Evolutionary conservation across 208 protist genomes (phyloP).

Genomic region (Wallacemonas rigidus): DNA sequence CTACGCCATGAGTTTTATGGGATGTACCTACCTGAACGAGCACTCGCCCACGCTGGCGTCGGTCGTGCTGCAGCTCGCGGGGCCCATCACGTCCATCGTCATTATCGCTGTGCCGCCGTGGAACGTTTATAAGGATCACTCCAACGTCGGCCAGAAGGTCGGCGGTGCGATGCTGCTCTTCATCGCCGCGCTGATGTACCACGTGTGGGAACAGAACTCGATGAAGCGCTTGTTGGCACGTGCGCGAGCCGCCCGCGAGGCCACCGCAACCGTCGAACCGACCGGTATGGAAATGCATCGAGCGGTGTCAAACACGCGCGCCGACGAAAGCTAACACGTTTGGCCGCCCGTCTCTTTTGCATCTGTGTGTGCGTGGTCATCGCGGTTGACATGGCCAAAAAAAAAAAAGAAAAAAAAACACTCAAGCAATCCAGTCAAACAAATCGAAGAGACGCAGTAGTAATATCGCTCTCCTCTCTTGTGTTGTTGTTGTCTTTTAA

Average conservation of each 20-base stretch:
- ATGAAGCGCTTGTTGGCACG: constrained; percentile 30
- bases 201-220: constrained; percentile 77
- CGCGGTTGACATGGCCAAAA: neutral
- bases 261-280: neutral
- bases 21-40: constrained; percentile 83
- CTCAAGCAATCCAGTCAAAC: neutral
- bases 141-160: constrained; percentile 65
- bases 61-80: constrained; percentile 78
- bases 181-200: constrained; percentile 62
- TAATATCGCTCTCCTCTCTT: neutral
- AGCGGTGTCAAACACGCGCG: no score
- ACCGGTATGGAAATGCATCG: neutral
- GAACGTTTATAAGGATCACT: constrained; percentile 74
- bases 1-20: constrained; percentile 80
- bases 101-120: constrained; percentile 77
- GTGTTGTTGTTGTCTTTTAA: constrained; percentile 10
- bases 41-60: constrained; percentile 82
- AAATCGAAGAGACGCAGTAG: no score
- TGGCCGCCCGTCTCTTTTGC: no score
- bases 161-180: constrained; percentile 72
- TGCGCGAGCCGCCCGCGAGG: constrained; percentile 22
- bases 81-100: constrained; percentile 70
- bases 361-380: no score
- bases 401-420: neutral
- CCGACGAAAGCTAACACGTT: no score